Percentiles rank a stretch among this genome's conserved stretches.
phyloP scores from a whole-genome alignment of 306 rosid genomes.

The Castanea mollissima region DNA sequence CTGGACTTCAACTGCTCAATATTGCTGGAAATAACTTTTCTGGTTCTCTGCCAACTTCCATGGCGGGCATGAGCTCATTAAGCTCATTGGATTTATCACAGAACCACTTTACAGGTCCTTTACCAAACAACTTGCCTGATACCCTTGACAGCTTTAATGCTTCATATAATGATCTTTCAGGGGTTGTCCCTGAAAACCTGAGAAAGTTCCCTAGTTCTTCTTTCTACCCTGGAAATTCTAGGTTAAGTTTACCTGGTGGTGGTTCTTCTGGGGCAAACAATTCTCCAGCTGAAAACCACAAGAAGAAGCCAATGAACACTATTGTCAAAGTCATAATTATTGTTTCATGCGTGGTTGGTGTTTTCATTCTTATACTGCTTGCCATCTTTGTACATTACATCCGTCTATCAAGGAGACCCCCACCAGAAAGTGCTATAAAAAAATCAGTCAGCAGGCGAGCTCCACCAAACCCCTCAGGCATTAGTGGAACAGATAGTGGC shows the following conservation, averaged over 20 bases:
- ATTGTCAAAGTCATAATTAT: constrained; percentile 75
- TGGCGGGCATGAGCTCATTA: constrained; percentile 58
- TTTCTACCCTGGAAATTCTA: constrained; percentile 82
- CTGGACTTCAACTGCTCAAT: constrained; percentile 56
- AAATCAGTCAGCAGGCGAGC: constrained; percentile 43
- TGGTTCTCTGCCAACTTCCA: constrained; percentile 87
- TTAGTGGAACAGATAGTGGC: constrained; percentile 43
- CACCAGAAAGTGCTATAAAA: constrained; percentile 40
- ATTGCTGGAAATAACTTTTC: constrained; percentile 87
- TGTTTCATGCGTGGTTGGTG: constrained; percentile 78
- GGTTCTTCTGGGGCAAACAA: constrained; percentile 52
- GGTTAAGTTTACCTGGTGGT: constrained; percentile 49
- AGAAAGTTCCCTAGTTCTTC: constrained; percentile 75
- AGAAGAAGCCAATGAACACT: constrained; percentile 58
- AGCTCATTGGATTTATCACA: constrained; percentile 65
- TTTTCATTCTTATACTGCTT: constrained; percentile 70
- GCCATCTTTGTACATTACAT: constrained; percentile 81
- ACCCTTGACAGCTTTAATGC: constrained; percentile 66
- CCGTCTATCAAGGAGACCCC: constrained; percentile 58
- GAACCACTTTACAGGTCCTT: constrained; percentile 84
- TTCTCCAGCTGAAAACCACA: constrained; percentile 40
- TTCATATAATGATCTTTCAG: constrained; percentile 82
- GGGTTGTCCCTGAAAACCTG: constrained; percentile 75
- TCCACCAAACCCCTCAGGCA: constrained; percentile 53
- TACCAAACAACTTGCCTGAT: constrained; percentile 65